phyloP scores from a whole-genome alignment of 495 filamentous ascomycete genomes.

The Hypoxylon cercidicola region DNA sequence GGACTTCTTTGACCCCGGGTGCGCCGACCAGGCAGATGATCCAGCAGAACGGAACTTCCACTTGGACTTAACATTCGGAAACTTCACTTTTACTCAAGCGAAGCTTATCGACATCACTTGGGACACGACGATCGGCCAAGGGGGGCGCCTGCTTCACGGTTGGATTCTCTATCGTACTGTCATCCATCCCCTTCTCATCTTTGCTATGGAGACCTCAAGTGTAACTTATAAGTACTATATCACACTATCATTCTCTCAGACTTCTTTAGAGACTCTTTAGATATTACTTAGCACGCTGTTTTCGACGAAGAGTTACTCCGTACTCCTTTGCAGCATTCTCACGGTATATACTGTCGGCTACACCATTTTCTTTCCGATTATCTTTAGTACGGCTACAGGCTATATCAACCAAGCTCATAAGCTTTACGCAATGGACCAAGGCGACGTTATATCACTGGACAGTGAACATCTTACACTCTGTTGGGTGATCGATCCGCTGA shows the following conservation, averaged over 20 bases:
- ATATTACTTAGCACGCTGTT: not conserved
- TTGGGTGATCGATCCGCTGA: constrained; percentile 18
- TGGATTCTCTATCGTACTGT: constrained; percentile 15
- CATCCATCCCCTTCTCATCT: constrained; percentile 18
- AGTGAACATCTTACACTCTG: constrained; percentile 17
- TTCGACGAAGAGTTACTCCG: constrained; percentile 7
- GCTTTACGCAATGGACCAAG: constrained; percentile 15
- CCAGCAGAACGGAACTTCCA: constrained; percentile 3
- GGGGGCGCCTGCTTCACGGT: constrained; percentile 18
- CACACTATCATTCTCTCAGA: constrained; percentile 10
- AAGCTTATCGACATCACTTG: constrained; percentile 19
- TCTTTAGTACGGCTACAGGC: constrained; percentile 13
- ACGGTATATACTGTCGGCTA: constrained; percentile 5
- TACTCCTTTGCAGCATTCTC: constrained; percentile 15
- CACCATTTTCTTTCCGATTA: constrained; percentile 10
- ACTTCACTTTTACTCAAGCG: constrained; percentile 23
- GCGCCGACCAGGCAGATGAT: constrained; percentile 2
- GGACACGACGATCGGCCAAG: constrained; percentile 19
- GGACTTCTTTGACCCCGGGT: constrained; percentile 8
- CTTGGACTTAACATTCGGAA: constrained; percentile 10
- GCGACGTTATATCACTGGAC: constrained; percentile 5
- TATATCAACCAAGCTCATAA: constrained; percentile 23
- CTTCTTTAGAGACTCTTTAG: constrained; percentile 12
- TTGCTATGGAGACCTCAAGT: constrained; percentile 17
- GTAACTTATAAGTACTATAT: constrained; percentile 16